A percentile compares a stretch with the other conserved stretches of the same genome.
These are phyloP conservation scores for Senna siamea DNA, from an alignment of 306 rosid genomes.

Conservation along the genomic window DNA sequence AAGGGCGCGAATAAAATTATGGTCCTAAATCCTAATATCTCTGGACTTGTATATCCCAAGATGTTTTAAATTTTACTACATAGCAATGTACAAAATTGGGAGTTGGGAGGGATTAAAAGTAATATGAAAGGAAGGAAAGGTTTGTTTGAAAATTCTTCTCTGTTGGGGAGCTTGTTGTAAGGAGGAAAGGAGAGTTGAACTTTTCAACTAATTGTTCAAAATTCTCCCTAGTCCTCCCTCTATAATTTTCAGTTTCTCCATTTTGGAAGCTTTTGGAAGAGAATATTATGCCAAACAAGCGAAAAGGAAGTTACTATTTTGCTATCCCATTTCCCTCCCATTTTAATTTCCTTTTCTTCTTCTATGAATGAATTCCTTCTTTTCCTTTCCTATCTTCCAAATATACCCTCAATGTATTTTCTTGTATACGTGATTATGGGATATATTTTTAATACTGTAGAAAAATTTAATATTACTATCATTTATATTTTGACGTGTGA, in stretches of 20 bases:
- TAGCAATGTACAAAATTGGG: neutral
- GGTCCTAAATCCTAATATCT: no score
- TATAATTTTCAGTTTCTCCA: neutral
- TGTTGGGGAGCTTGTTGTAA: neutral
- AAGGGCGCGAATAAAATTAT: no score
- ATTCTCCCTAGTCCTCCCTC: neutral
- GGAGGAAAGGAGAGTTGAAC: neutral
- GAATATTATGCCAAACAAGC: neutral
- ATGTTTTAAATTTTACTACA: neutral
- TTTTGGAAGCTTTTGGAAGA: neutral
- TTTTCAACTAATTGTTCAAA: neutral
- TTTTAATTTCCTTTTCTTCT: no score
- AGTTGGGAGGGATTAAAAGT: neutral
- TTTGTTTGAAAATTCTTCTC: neutral
- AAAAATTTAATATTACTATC: no score
- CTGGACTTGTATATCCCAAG: neutral
- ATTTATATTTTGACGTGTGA: no score
- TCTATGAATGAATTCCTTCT: no score
- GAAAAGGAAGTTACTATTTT: neutral
- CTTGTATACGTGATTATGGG: no score
- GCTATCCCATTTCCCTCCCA: neutral
- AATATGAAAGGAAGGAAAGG: neutral
- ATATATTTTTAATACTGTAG: no score
- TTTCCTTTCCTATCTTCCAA: no score
- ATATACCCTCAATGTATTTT: no score